Conservation (phyloP, 2,329 filamentous ascomycete species). For the Botrytis squamosa region DNA sequence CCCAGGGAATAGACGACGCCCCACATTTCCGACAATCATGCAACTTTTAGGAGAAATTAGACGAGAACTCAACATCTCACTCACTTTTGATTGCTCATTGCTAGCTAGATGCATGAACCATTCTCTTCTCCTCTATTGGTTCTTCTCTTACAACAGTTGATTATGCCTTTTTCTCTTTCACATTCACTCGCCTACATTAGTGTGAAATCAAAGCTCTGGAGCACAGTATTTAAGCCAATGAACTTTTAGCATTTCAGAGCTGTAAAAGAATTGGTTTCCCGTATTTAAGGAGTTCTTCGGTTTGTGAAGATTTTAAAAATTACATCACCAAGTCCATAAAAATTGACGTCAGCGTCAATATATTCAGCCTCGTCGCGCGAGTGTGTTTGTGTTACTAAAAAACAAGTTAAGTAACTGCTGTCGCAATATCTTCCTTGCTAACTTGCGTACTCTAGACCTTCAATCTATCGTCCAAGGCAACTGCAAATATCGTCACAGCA, state of each 20-base stretch:
- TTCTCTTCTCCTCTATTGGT: not conserved
- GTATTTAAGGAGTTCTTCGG: not conserved
- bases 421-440: not conserved
- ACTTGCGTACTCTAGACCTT: not conserved
- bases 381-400: too few relatives aligned
- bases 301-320: not conserved
- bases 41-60: not conserved
- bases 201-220: not conserved
- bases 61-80: not conserved
- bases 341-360: not conserved
- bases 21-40: not conserved
- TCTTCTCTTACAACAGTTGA: not conserved
- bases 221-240: not conserved
- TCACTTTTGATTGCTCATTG: not conserved
- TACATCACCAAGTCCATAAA: not conserved
- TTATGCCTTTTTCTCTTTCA: not conserved
- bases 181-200: not conserved
- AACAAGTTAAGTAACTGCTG: not conserved
- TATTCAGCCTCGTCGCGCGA: not conserved
- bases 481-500: not conserved
- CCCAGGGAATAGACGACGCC: rapidly evolving
- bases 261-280: not conserved
- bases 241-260: not conserved
- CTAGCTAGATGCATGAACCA: not conserved
- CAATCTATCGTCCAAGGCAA: not conserved